phyloP scores from a whole-genome alignment of 345 rosid genomes.

The Boechera stricta region DNA sequence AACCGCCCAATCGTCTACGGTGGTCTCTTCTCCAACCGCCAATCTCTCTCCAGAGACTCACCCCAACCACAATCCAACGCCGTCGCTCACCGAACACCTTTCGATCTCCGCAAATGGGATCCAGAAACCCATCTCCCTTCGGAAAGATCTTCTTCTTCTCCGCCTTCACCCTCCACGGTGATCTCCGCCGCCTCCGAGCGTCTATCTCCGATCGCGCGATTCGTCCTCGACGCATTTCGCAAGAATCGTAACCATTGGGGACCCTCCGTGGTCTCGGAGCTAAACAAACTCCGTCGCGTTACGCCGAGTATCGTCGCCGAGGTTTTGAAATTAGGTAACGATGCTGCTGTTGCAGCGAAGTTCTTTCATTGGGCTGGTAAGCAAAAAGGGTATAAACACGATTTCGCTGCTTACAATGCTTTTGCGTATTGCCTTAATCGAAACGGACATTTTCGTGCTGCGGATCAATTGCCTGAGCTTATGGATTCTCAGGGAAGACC shows the following conservation, averaged over 20 bases:
- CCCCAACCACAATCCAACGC: conserved; percentile 22
- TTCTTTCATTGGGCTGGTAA: conserved; percentile 96
- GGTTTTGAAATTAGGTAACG: conserved; percentile 65
- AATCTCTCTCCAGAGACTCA: conserved; percentile 37
- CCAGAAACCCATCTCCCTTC: conserved; percentile 51
- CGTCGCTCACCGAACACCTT: conserved; percentile 44
- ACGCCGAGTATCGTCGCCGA: conserved; percentile 81
- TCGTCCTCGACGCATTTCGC: conserved; percentile 76
- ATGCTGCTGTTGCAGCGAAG: conserved; percentile 70
- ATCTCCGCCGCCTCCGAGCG: conserved; percentile 50
- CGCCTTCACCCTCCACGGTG: conserved; percentile 6
- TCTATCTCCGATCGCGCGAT: conserved; percentile 86
- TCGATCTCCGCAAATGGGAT: conserved; percentile 76
- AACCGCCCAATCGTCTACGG: conserved; percentile 81
- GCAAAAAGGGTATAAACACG: conserved; percentile 81
- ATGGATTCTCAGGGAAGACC: conserved; percentile 86
- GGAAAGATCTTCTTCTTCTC: neutral
- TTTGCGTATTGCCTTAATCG: conserved; percentile 85
- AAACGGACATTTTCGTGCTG: conserved; percentile 67
- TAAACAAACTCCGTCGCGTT: conserved; percentile 85
- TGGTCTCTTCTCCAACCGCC: conserved; percentile 83
- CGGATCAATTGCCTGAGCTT: conserved; percentile 85
- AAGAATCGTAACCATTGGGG: conserved; percentile 69
- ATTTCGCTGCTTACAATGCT: conserved; percentile 84
- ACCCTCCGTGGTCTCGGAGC: conserved; percentile 66